These are phyloP conservation scores for Cutaneotrichosporon sp. DNA, from an alignment of 1,284 basidiomycete species.

Conservation along the genomic window DNA sequence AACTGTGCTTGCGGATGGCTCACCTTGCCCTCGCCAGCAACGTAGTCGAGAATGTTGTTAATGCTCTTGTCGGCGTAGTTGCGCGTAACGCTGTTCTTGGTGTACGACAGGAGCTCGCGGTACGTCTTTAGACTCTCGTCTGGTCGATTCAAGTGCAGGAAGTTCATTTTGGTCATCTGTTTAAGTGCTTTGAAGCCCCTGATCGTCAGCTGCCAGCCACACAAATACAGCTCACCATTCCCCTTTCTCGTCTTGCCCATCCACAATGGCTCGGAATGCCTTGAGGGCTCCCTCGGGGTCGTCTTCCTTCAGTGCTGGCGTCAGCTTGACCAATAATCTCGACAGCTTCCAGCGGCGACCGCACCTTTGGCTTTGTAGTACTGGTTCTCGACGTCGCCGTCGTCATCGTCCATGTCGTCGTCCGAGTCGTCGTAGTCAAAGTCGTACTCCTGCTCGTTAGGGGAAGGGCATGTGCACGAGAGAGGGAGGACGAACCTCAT, in stretches of 20 bases:
- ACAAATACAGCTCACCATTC: slow-evolving; percentile 65
- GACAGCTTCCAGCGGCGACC: no score
- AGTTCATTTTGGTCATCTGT: slow-evolving; percentile 93
- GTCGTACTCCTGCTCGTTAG: slow-evolving; percentile 70
- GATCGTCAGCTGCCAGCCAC: slow-evolving; percentile 16
- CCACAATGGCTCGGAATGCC: slow-evolving; percentile 80
- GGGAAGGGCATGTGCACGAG: neutral
- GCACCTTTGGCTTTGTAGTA: slow-evolving; percentile 96
- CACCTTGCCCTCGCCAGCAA: slow-evolving; percentile 76
- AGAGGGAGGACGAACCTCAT: slow-evolving; percentile 44
- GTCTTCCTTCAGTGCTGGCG: slow-evolving; percentile 80
- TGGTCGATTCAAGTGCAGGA: slow-evolving; percentile 69
- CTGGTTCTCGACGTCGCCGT: slow-evolving; percentile 95
- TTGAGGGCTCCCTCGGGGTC: slow-evolving; percentile 81
- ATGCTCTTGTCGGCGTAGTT: slow-evolving; percentile 90
- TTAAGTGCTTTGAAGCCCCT: slow-evolving; percentile 99
- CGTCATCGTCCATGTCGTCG: slow-evolving; percentile 61
- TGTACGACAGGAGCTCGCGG: slow-evolving; percentile 78
- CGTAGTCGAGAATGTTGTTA: slow-evolving; percentile 97
- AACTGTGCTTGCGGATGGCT: slow-evolving; percentile 35
- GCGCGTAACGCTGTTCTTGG: slow-evolving; percentile 55
- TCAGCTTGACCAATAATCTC: neutral
- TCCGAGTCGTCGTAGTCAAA: slow-evolving; percentile 89
- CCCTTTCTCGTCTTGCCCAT: slow-evolving; percentile 81
- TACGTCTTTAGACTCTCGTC: slow-evolving; percentile 83